Percentiles rank a stretch among this genome's conserved stretches.
Conservation (phyloP, 75 land plant genomes). For the Selaginella moellendorffii region DNA sequence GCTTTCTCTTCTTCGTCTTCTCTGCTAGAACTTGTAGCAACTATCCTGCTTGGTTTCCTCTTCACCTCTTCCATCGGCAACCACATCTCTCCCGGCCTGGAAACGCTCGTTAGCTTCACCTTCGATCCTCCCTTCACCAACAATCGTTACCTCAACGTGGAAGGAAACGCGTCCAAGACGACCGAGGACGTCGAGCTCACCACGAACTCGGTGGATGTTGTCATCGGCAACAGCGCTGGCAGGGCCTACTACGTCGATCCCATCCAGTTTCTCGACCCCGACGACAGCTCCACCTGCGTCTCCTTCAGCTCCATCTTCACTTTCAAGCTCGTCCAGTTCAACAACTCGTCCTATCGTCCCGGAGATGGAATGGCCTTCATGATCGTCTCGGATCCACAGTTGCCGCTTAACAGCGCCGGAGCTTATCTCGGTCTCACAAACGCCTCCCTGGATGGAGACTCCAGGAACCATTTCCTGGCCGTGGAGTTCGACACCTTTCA, state of each 20-base stretch:
- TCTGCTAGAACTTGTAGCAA: background rate
- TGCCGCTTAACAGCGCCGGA: background rate
- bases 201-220: background rate
- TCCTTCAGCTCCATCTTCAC: background rate
- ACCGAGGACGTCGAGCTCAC: background rate
- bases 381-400: background rate
- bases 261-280: background rate
- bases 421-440: constrained; percentile 44
- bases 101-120: background rate
- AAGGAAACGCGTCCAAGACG: background rate
- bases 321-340: background rate
- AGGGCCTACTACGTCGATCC: background rate
- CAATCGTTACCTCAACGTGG: background rate
- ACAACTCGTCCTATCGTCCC: background rate
- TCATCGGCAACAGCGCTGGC: background rate
- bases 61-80: background rate
- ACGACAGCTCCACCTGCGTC: background rate
- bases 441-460: constrained; percentile 21
- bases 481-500: constrained; percentile 41
- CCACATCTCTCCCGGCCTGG: background rate
- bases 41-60: background rate
- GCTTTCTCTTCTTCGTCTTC: too few relatives aligned
- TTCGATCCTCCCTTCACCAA: background rate
- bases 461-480: constrained; percentile 30
- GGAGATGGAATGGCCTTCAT: constrained; percentile 13